These are phyloP conservation scores for Cryptococcus floricola DNA, from an alignment of 1,284 basidiomycete species.

Conservation along the genomic window DNA sequence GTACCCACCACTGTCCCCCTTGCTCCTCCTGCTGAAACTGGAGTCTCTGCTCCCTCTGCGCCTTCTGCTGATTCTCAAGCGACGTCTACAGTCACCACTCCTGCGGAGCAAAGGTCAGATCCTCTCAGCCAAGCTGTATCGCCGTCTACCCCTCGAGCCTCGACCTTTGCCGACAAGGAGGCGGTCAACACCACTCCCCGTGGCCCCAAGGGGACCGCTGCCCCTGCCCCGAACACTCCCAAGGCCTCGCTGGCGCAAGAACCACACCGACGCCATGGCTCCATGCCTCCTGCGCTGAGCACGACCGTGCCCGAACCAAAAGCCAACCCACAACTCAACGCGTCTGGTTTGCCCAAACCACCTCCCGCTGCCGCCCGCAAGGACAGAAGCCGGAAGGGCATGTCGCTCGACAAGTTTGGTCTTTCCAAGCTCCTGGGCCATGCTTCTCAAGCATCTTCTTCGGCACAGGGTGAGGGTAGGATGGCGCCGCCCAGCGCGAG, in stretches of 20 bases:
- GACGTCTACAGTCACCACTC: constrained; percentile 2
- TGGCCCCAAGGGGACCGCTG: constrained; percentile 6
- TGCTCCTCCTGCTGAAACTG: background rate
- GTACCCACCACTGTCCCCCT: constrained; percentile 2
- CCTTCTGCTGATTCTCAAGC: too few relatives aligned
- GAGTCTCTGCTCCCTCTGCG: too few relatives aligned
- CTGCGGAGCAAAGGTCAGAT: constrained; percentile 12
- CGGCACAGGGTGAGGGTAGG: constrained; percentile 13
- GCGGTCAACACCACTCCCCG: constrained; percentile 15
- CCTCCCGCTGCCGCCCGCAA: constrained; percentile 27
- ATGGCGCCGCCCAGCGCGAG: constrained; percentile 19
- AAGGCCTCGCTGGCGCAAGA: constrained; percentile 7
- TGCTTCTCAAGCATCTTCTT: constrained; percentile 16
- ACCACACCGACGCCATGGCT: constrained; percentile 18
- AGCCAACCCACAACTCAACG: constrained; percentile 15
- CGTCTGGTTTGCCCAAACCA: constrained; percentile 19
- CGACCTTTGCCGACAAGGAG: constrained; percentile 4
- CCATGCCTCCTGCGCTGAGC: constrained; percentile 13
- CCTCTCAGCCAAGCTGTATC: constrained; percentile 13
- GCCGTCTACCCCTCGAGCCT: constrained; percentile 34
- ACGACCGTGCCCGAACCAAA: background rate
- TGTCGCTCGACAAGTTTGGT: constrained; percentile 72
- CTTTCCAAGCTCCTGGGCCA: constrained; percentile 59
- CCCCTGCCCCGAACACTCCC: constrained; percentile 8
- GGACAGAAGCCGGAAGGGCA: constrained; percentile 56